Percentiles rank a stretch among this genome's conserved stretches.
Conservation (phyloP, 495 filamentous ascomycete genomes). For the Peziza echinospora region DNA sequence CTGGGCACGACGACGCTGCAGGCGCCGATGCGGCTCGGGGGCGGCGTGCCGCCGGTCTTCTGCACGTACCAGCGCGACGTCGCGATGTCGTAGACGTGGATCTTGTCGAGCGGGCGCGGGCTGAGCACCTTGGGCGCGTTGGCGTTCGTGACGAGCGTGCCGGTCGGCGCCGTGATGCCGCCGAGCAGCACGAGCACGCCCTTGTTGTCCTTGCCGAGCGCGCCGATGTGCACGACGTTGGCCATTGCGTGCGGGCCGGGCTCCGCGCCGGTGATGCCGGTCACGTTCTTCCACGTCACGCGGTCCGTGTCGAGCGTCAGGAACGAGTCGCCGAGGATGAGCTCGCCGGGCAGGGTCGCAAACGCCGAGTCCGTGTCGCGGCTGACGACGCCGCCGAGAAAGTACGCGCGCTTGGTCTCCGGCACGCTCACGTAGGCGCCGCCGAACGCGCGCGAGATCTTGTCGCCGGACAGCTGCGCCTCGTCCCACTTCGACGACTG, state of each 20-base stretch:
- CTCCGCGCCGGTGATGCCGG: not conserved
- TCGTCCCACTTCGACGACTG: not conserved
- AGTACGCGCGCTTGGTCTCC: not conserved
- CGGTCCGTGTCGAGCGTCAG: not conserved
- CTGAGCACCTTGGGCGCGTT: not conserved
- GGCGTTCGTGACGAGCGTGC: not conserved
- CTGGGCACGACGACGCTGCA: slow-evolving; percentile 47
- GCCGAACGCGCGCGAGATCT: not conserved
- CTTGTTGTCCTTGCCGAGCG: not conserved
- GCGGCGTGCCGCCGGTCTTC: slow-evolving; percentile 35
- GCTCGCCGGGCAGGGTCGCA: not conserved
- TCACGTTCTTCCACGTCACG: not conserved
- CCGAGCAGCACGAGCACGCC: not conserved
- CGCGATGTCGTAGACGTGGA: slow-evolving; percentile 54
- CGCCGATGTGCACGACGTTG: not conserved
- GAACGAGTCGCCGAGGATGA: not conserved
- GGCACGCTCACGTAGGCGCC: not conserved
- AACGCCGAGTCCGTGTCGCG: not conserved
- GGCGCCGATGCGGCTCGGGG: slow-evolving; percentile 39
- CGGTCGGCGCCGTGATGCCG: not conserved
- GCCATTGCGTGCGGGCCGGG: not conserved
- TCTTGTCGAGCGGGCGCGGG: slow-evolving; percentile 20
- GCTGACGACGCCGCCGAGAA: not conserved
- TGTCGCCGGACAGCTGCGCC: not conserved
- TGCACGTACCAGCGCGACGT: slow-evolving; percentile 50